Evolutionary conservation across 495 filamentous ascomycete species (phyloP).

Genomic region (Rostrohypoxylon terebratum): DNA sequence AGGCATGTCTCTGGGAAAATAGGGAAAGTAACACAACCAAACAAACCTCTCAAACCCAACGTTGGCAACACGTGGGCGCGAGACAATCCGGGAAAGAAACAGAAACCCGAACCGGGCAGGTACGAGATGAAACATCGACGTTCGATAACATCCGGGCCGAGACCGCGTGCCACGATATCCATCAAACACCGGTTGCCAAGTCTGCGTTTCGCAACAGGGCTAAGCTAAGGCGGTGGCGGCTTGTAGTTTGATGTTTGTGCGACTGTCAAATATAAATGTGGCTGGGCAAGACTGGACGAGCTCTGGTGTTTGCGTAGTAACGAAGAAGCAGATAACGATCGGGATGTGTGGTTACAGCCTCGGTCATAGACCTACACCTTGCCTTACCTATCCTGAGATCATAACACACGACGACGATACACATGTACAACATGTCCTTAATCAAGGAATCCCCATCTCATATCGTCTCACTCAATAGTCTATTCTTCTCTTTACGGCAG

Average conservation of each 20-base stretch:
- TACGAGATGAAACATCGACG: not conserved
- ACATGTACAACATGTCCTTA: not conserved
- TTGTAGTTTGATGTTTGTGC: not conserved
- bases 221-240: not conserved
- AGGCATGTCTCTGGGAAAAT: not conserved
- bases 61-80: not conserved
- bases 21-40: slow-evolving; percentile 1
- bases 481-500: slow-evolving; percentile 15
- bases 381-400: not conserved
- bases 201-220: not conserved
- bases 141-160: not conserved
- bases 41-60: not conserved
- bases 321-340: not conserved
- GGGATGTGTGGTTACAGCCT: not conserved
- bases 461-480: slow-evolving; percentile 4
- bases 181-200: not conserved
- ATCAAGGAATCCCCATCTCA: not conserved
- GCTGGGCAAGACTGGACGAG: not conserved
- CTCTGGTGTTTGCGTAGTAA: not conserved
- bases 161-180: not conserved
- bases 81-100: not conserved
- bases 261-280: not conserved
- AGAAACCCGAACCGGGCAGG: slow-evolving; percentile 11
- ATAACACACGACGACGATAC: not conserved
- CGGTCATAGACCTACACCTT: not conserved